Base-by-base conservation (phyloP, 2,329 filamentous ascomycete species). In the Mycosphaerella sp. region DNA sequence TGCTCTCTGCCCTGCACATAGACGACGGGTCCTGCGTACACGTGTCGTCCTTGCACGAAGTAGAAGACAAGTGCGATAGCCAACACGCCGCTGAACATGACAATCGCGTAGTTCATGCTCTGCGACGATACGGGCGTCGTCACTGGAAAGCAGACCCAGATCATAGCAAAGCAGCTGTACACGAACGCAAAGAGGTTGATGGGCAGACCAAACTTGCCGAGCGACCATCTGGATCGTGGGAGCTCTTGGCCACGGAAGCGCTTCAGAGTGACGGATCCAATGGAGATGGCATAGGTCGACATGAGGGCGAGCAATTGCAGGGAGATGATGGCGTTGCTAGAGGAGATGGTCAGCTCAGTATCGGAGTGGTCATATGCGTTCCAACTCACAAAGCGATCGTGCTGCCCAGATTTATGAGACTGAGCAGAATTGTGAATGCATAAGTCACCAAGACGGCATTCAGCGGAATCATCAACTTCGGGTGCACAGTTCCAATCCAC, bases 331-430 rank as follows among this genome's bases (percentile, higher is more conserved):
- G 65, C 63, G 53, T 69, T 70, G 59, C 53, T 58, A 32, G 36
- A 31, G 40, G 21, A 11, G 7, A 43, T 50, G 45, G 21, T 55
- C 34, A 39, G 34, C n/a, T 38, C 7, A n/a, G 11, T 10, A 32
- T 41, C 50, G n/a, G n/a, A 21, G 11, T 12, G 31, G n/a, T 10
- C 21, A 21, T 21, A 21, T 21, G 21, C 21, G 2, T 21, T 7
- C 11, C 12, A 17, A 45, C 56, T 46, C 53, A 46, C 54, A 70
- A 69, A 9, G 68, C 68, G 12, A 64, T 58, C 1, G 62, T 63
- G 36, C 67, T 70, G 12, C 69, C 69, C 21, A 72, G 60, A 17
- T 67, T 63, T 59, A 72, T 69, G 42, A 70, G 61, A 11, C 64
- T 62, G 6, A 72, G 62, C 12, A 70, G 51, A 10, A 66, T 59